Conservation (phyloP, 495 filamentous ascomycete species). For the Penicillium bovifimosum region DNA sequence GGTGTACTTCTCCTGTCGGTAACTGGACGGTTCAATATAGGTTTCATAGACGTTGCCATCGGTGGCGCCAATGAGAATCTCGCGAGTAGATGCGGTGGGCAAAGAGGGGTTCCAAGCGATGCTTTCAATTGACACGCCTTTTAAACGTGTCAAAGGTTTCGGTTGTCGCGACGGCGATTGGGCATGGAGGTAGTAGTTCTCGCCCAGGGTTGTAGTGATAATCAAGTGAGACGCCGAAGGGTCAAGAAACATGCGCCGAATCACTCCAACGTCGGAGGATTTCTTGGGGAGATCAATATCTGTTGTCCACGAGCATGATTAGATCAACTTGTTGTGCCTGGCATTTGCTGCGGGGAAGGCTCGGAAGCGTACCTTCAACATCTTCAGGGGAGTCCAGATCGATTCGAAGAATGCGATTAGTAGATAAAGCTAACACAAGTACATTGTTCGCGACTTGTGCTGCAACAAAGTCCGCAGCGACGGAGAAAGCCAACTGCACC, state of each 20-base stretch:
- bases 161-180: slow-evolving; percentile 71
- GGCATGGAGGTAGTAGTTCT: slow-evolving; percentile 97
- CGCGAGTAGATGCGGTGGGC: slow-evolving; percentile 89
- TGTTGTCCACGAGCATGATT: slow-evolving; percentile 29
- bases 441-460: slow-evolving; percentile 98
- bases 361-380: slow-evolving; percentile 68
- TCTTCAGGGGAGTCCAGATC: slow-evolving; percentile 90
- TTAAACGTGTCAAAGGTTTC: slow-evolving; percentile 72
- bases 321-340: slow-evolving; percentile 13
- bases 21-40: slow-evolving; percentile 89
- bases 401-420: slow-evolving; percentile 83
- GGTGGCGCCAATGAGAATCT: slow-evolving; percentile 86
- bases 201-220: slow-evolving; percentile 82
- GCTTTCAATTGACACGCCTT: slow-evolving; percentile 79
- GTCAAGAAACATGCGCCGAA: slow-evolving; percentile 93
- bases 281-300: slow-evolving; percentile 98
- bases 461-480: slow-evolving; percentile 90
- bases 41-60: slow-evolving; percentile 94
- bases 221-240: slow-evolving; percentile 92
- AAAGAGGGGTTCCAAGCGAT: slow-evolving; percentile 95
- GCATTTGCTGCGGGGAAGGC: slow-evolving; percentile 12
- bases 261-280: slow-evolving; percentile 80
- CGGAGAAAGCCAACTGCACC: slow-evolving; percentile 85
- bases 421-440: slow-evolving; percentile 81
- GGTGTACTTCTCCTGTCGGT: slow-evolving; percentile 87